Evolutionary conservation across 2,329 filamentous ascomycete genomes (phyloP), one percentile per base, ranked within the genome.

Genomic region (Conoideocrella luteorostrata): DNA sequence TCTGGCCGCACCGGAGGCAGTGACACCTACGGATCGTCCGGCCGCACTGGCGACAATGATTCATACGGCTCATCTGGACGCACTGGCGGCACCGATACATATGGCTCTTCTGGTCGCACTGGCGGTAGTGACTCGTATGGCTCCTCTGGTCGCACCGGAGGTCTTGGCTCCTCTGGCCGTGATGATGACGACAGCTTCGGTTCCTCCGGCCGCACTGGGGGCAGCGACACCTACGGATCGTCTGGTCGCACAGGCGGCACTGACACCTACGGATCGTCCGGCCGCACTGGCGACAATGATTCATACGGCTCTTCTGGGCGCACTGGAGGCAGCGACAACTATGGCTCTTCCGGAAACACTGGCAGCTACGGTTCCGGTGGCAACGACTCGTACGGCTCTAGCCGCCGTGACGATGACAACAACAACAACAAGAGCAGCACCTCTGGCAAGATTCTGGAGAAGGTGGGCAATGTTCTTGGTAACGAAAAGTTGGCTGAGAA

Each of bases 391-490:
- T 53, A 54, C 36, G 58, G 57, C 32, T 56, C 56, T 5, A 49
- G 47, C 7, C 39, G 47, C 33, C 20, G 28, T 7, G 46, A 51
- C 33, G 52, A 53, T 26, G 45, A 43, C 20, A 12, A 33, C 42
- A 39, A 50, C 45, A 51, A 50, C 29, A 43, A 49, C 6, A 53
- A 54, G 12, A 70, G 75, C 55, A 75, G 72, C 40, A 70, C 68
- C 13, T 42, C 77, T 18, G 77, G 77, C 37, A 80, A 77, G 62
- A 45, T 81, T 20, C 63, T 81, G 59, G 75, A 82, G 63, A 80
- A 78, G 67, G 72, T 70, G 5, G 75, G 77, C 7, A 58, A 61
- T 11, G 52, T 73, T 39, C 52, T 82, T 48, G 60, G 70, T 43
- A 77, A 67, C 51, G 64, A 70, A 13, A 63, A 60, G 34, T 45